phyloP scores from a whole-genome alignment of 2,329 filamentous ascomycete genomes.

The Penicillium oxalicum region DNA sequence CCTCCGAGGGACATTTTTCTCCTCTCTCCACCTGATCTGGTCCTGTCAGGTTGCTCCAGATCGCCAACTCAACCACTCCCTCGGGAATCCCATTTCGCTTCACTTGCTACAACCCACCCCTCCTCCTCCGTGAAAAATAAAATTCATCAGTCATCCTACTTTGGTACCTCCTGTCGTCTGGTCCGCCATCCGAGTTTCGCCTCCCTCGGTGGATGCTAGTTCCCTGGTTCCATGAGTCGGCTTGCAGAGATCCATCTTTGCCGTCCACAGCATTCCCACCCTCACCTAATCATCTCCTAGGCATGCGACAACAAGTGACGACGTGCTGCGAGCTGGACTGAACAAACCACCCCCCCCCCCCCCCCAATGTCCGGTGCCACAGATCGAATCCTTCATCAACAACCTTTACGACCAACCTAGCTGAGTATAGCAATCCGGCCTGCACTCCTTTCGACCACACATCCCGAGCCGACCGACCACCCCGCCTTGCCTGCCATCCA shows the following conservation, averaged over 20 bases:
- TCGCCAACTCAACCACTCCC: slow-evolving; percentile 2
- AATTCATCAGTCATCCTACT: background rate
- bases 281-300: slow-evolving; percentile 1
- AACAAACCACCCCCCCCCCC: too few relatives aligned
- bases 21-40: slow-evolving; percentile 1
- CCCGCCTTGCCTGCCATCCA: background rate
- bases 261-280: background rate
- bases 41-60: slow-evolving; percentile 3
- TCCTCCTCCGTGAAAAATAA: background rate
- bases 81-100: slow-evolving; percentile 1
- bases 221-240: slow-evolving; percentile 6
- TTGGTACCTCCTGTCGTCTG: background rate
- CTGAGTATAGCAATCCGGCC: too few relatives aligned
- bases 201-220: slow-evolving; percentile 6
- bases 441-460: background rate
- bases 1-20: slow-evolving; percentile 6
- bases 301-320: slow-evolving; percentile 2
- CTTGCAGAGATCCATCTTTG: slow-evolving; percentile 4
- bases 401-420: too few relatives aligned
- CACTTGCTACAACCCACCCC: background rate
- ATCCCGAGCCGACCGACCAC: background rate
- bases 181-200: slow-evolving; percentile 2
- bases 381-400: too few relatives aligned
- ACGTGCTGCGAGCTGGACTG: background rate
- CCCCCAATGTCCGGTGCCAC: too few relatives aligned